These are phyloP conservation scores for Cladosporium austrohemisphaericum DNA, from an alignment of 2,329 filamentous ascomycete genomes.

Conservation along the genomic window DNA sequence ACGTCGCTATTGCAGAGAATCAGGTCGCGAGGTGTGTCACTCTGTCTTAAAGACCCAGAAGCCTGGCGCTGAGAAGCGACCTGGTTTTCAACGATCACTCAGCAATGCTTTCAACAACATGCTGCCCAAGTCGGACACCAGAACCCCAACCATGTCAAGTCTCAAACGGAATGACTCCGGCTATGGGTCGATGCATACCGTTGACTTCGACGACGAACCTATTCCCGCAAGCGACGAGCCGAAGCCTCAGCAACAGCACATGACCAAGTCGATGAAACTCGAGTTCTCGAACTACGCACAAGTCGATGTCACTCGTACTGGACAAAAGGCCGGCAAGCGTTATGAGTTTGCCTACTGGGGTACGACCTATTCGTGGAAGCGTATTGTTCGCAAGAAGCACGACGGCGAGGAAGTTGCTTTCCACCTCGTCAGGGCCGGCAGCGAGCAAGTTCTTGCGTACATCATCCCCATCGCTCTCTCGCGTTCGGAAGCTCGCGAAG, in stretches of 20 bases:
- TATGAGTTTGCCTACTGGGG: constrained; percentile 97
- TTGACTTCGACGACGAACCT: constrained; percentile 35
- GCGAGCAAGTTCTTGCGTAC: constrained; percentile 66
- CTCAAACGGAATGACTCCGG: constrained; percentile 58
- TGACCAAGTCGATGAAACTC: constrained; percentile 68
- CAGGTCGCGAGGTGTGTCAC: constrained; percentile 88
- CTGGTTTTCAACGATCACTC: constrained; percentile 55
- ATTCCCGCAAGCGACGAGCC: constrained; percentile 33
- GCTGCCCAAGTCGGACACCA: constrained; percentile 53
- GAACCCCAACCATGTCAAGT: constrained; percentile 38
- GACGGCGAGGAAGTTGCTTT: constrained; percentile 58
- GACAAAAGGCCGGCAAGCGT: constrained; percentile 63
- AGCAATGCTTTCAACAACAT: constrained; percentile 57
- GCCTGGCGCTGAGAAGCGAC: constrained; percentile 44
- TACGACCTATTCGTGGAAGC: constrained; percentile 77
- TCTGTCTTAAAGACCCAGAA: constrained; percentile 68
- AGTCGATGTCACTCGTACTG: constrained; percentile 71
- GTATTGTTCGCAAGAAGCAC: constrained; percentile 65
- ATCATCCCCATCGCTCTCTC: constrained; percentile 78
- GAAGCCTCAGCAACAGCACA: constrained; percentile 37
- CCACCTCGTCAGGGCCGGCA: constrained; percentile 11
- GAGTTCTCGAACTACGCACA: constrained; percentile 98
- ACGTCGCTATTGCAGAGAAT: constrained; percentile 86
- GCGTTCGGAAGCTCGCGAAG: constrained; percentile 64
- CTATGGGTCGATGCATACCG: constrained; percentile 49